Evolutionary conservation across 2,329 filamentous ascomycete species (phyloP).

Genomic region (Pseudocercospora pini-densiflorae): DNA sequence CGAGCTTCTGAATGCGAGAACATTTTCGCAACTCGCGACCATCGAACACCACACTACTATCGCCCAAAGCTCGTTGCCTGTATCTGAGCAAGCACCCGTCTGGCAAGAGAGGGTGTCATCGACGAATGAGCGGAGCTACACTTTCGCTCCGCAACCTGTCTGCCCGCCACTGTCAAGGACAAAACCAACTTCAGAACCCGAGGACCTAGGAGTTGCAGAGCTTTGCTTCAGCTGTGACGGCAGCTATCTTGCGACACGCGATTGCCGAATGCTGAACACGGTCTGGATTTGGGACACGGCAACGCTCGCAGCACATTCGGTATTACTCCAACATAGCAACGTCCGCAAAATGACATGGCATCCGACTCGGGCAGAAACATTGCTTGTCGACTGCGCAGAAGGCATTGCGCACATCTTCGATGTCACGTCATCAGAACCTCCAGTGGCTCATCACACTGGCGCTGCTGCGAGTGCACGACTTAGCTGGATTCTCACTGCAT

Average conservation of each 20-base stretch:
- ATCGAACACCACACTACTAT: conserved; percentile 40
- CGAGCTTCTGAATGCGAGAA: conserved; percentile 38
- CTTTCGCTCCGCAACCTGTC: conserved; percentile 32
- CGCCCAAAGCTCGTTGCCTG: conserved; percentile 31
- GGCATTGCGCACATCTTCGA: conserved; percentile 46
- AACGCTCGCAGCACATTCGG: conserved; percentile 43
- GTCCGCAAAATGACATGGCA: conserved; percentile 52
- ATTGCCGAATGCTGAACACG: conserved; percentile 44
- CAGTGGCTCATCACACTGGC: conserved; percentile 24
- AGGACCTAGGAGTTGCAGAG: conserved; percentile 38
- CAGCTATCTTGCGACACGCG: conserved; percentile 37
- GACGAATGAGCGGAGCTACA: conserved; percentile 35
- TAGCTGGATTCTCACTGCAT: conserved; percentile 28
- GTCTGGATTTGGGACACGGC: conserved; percentile 54
- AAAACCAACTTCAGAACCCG: conserved; percentile 38
- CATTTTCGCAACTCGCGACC: conserved; percentile 35
- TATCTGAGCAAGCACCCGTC: conserved; percentile 34
- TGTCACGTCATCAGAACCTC: conserved; percentile 26
- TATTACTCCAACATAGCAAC: conserved; percentile 51
- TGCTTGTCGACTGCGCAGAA: conserved; percentile 49
- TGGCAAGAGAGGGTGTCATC: conserved; percentile 40
- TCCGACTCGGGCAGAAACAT: conserved; percentile 39
- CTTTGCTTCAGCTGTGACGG: conserved; percentile 34
- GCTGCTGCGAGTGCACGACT: conserved; percentile 21
- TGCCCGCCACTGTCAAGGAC: conserved; percentile 35